Evolutionary conservation across 129 eudicot species (phyloP).

Genomic region (Flaveria ramosissima): DNA sequence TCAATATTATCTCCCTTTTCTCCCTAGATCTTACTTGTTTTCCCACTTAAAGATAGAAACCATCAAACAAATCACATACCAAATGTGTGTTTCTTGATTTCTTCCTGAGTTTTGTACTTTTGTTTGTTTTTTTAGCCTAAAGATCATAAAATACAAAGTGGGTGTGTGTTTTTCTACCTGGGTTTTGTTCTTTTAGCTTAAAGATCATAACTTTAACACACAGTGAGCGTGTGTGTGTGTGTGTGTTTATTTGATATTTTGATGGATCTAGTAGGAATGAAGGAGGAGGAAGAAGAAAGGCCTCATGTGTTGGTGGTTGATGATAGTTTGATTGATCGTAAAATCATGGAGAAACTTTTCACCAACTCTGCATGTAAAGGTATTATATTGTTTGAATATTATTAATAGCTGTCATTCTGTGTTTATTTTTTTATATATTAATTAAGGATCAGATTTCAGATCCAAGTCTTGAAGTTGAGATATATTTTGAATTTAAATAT

Average conservation of each 20-base stretch:
- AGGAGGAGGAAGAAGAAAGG: slow-evolving; percentile 29
- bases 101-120: background rate
- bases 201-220: background rate
- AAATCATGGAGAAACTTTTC: slow-evolving; percentile 61
- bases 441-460: slow-evolving; percentile 36
- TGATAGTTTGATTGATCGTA: slow-evolving; percentile 55
- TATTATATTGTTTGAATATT: slow-evolving; percentile 10
- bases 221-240: background rate
- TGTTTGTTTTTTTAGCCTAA: background rate
- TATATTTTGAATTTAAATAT: background rate
- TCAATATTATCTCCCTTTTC: background rate
- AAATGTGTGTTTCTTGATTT: slow-evolving; percentile 6
- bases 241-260: background rate
- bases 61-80: background rate
- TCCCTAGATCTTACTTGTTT: too few relatives aligned
- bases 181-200: too few relatives aligned
- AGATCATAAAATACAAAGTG: background rate
- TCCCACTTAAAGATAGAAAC: too few relatives aligned
- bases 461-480: slow-evolving; percentile 18
- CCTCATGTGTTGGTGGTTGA: slow-evolving; percentile 73
- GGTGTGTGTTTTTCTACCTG: too few relatives aligned
- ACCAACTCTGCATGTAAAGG: slow-evolving; percentile 69
- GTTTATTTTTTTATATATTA: background rate
- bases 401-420: slow-evolving; percentile 5
- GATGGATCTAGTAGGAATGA: slow-evolving; percentile 21